phyloP scores from a whole-genome alignment of 345 rosid species.

The Eucalyptus coolabah region DNA sequence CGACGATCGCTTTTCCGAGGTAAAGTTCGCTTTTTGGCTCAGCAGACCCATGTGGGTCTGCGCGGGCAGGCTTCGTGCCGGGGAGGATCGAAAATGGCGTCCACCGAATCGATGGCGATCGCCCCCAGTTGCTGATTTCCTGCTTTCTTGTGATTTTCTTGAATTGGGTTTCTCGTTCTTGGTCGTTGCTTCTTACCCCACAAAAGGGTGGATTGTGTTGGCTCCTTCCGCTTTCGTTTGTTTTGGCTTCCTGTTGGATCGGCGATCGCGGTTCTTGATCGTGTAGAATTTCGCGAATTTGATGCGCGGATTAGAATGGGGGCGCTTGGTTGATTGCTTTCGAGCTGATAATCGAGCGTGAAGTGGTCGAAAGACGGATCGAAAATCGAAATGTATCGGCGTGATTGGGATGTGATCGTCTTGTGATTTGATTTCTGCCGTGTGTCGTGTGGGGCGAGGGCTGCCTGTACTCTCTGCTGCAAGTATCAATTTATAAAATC shows the following conservation, averaged over 20 bases:
- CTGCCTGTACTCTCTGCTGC: neutral
- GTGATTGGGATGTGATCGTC: neutral
- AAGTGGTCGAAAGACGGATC: neutral
- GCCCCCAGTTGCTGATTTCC: neutral
- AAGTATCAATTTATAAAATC: neutral
- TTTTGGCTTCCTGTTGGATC: neutral
- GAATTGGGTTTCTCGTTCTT: neutral
- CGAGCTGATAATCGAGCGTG: neutral
- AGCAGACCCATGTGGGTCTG: neutral
- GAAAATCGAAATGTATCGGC: neutral
- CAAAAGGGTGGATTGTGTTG: neutral
- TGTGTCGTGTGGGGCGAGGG: neutral
- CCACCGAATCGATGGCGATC: neutral
- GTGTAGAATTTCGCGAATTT: neutral
- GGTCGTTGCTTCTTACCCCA: neutral
- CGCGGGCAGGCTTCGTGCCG: neutral
- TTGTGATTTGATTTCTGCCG: neutral
- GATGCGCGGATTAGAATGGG: neutral
- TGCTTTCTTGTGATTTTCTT: neutral
- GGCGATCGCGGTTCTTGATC: neutral
- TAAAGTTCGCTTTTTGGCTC: neutral
- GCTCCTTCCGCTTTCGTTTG: neutral
- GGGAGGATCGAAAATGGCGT: neutral
- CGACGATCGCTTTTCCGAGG: neutral
- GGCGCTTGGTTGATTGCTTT: neutral